Evolutionary conservation across 129 eudicot genomes (phyloP).

Genomic region (Glebionis coronaria): DNA sequence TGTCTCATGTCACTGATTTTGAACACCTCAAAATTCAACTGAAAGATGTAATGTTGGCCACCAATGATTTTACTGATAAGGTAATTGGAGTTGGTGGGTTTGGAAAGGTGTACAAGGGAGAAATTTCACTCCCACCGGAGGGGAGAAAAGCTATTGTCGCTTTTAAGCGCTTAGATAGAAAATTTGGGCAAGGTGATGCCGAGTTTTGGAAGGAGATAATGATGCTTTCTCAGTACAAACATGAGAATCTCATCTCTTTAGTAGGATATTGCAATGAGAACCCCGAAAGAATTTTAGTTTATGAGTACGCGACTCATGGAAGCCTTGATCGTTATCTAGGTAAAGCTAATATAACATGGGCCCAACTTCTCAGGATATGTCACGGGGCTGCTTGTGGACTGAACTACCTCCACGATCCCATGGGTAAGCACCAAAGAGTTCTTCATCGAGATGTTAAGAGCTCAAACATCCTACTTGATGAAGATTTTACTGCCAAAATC

Average conservation of each 20-base stretch:
- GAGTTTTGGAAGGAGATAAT: slow-evolving; percentile 1
- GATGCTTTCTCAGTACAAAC: background rate
- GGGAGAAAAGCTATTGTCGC: background rate
- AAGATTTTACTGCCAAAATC: background rate
- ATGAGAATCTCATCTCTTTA: background rate
- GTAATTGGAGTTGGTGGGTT: no score
- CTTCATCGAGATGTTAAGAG: slow-evolving; percentile 1
- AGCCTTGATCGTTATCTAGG: background rate
- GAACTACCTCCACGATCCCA: background rate
- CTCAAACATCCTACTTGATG: background rate
- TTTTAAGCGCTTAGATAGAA: background rate
- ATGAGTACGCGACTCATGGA: background rate
- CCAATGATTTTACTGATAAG: no score
- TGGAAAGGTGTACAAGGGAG: no score
- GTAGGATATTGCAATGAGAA: background rate
- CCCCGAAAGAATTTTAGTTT: background rate
- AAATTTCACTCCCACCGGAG: no score
- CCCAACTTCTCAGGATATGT: background rate
- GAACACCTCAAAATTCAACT: no score
- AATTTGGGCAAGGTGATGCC: background rate
- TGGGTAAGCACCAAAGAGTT: background rate
- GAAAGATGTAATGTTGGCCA: no score
- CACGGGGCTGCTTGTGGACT: background rate
- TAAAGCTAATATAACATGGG: background rate
- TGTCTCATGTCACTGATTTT: no score